phyloP scores from a whole-genome alignment of 768 basidiomycete genomes.

The Lenzites betulinus region DNA sequence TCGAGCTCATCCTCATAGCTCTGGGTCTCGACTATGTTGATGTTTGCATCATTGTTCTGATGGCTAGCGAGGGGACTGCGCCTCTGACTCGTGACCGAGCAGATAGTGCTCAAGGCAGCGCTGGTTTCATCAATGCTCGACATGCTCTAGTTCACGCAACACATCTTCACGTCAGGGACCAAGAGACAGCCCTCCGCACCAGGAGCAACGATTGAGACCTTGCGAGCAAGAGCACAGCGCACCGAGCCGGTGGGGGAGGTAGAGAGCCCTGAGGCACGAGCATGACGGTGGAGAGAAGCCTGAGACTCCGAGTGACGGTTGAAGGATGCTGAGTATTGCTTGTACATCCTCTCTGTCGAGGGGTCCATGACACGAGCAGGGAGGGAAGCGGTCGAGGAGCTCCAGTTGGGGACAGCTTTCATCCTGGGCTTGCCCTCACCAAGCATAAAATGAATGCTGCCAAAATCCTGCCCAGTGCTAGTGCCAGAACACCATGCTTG shows the following conservation, averaged over 20 bases:
- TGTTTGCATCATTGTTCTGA: slow-evolving; percentile 42
- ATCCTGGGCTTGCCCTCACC: slow-evolving; percentile 30
- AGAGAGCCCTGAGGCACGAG: slow-evolving; percentile 24
- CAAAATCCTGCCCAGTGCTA: no score
- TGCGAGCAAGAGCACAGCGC: slow-evolving; percentile 37
- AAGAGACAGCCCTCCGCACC: slow-evolving; percentile 68
- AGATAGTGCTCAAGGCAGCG: slow-evolving; percentile 5
- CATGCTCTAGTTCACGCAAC: slow-evolving; percentile 26
- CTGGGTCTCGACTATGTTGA: slow-evolving; percentile 30
- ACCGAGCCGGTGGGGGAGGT: slow-evolving; percentile 38
- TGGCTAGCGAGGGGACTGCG: slow-evolving; percentile 45
- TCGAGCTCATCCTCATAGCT: slow-evolving; percentile 31
- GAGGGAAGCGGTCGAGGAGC: slow-evolving; percentile 15
- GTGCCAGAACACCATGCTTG: no score
- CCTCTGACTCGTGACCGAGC: slow-evolving; percentile 19
- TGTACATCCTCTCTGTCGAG: slow-evolving; percentile 47
- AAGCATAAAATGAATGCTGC: slow-evolving; percentile 51
- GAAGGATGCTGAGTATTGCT: slow-evolving; percentile 58
- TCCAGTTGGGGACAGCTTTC: slow-evolving; percentile 15
- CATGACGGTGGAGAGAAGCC: slow-evolving; percentile 36
- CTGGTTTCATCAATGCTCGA: slow-evolving; percentile 18
- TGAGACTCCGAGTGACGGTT: slow-evolving; percentile 57
- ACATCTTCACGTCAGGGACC: slow-evolving; percentile 47
- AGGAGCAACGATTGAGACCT: slow-evolving; percentile 52
- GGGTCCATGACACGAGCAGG: slow-evolving; percentile 8